Conservation (phyloP, 192 early-diverging fungal species). For the Backusella tarrabulga region DNA sequence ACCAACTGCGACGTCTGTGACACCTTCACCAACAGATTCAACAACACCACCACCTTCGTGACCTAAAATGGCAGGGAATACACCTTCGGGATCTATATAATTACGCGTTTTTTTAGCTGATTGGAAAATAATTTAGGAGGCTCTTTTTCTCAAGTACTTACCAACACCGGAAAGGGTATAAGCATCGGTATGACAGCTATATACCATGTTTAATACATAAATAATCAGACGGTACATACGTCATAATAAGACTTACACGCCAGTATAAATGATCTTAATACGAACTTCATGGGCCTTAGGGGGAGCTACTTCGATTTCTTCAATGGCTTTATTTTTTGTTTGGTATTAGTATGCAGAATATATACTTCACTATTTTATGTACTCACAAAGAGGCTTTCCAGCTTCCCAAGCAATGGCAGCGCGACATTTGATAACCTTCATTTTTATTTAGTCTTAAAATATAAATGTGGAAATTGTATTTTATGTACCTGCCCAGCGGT, state of each 20-base stretch:
- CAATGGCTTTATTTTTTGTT: constrained; percentile 61
- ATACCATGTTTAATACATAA: constrained; percentile 17
- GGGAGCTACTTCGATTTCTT: constrained; percentile 92
- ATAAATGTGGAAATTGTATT: not conserved
- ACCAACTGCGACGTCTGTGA: constrained; percentile 85
- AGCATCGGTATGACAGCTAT: constrained; percentile 90
- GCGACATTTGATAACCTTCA: constrained; percentile 69
- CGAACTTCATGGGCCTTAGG: constrained; percentile 94
- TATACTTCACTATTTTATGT: not conserved
- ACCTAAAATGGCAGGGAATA: constrained; percentile 91
- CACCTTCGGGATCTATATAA: constrained; percentile 73
- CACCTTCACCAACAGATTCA: constrained; percentile 94
- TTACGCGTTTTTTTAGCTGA: not conserved
- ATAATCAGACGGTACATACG: not conserved
- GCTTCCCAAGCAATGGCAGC: constrained; percentile 97
- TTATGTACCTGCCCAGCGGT: constrained; percentile 21
- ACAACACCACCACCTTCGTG: constrained; percentile 96
- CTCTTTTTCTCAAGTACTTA: constrained; percentile 22
- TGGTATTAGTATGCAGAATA: not conserved
- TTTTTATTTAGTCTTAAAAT: not conserved
- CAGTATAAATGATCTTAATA: constrained; percentile 88
- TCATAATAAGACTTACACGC: constrained; percentile 54
- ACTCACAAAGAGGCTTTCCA: constrained; percentile 87
- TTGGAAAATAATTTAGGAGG: constrained; percentile 26
- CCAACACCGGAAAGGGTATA: constrained; percentile 84